Evolutionary conservation across 1,139 yeast species (phyloP), one percentile per base, ranked within the genome.

Genomic region (Trichomonascaceae sp.): DNA sequence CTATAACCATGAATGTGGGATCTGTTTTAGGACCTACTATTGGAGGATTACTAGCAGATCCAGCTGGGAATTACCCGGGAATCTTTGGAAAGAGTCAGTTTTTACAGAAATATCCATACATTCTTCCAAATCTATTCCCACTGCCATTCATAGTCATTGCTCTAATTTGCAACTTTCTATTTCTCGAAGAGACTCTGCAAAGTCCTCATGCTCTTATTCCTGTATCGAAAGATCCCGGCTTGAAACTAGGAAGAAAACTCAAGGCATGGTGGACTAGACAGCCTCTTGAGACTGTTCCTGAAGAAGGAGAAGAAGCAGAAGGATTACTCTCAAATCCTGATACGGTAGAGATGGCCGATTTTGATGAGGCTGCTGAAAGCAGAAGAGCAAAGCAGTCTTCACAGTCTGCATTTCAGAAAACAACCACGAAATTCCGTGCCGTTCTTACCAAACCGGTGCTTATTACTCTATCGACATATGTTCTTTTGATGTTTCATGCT

Each of bases 61-160:
- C 75, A 13, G 67, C 62, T 4, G 62, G 61, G 8, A 61, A 63
- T 22, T 63, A 58, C 50, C 69, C 70, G 1, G 47, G 53, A 13
- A 24, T 55, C 19, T 58, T 61, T 50, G 63, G 61, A 44, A 46
- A 59, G 51, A 54, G 58, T 38, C 54, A 55, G 27, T 49, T 80
- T 54, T 67, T 78, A 27, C 63, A 67, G 22, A 67, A 65, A 32
- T 74, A 74, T 61, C 87, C 87, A 0, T 83, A 82, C 62, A 81
- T 85, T 0, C 67, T 82, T 58, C 81, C 85, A 9, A 83, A 83
- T 62, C 63, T 83, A 15, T 79, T 79, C n/a, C 82, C 83, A 17
- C 74, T 82, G 4, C 53, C 68, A 1, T 51, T 66, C 20, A 51
- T 66, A 27, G 24, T 65, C 18, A 50, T 70, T 44, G 76, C 82